phyloP scores from a whole-genome alignment of 108 stramenopile genomes.

The Cyclotella cryptica region DNA sequence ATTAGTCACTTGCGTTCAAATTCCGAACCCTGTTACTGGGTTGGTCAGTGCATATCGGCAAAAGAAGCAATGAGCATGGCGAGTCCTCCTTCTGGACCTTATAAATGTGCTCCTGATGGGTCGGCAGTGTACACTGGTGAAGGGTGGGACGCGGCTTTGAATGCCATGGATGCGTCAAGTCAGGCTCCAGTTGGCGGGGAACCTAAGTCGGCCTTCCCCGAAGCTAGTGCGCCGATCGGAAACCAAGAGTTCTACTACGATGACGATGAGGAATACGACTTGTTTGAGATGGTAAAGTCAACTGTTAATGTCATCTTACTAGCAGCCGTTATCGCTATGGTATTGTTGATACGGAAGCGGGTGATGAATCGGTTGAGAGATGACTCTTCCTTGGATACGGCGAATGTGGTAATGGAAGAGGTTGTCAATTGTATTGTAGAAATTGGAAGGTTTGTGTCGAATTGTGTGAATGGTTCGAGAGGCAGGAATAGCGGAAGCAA shows the following conservation, averaged over 20 bases:
- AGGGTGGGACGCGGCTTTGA: constrained; percentile 23
- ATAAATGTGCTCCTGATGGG: constrained; percentile 16
- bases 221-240: not conserved
- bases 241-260: not conserved
- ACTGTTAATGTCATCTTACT: constrained; percentile 40
- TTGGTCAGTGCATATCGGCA: constrained; percentile 4
- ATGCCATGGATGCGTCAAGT: constrained; percentile 11
- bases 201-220: not conserved
- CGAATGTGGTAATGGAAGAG: constrained; percentile 40
- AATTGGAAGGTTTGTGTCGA: constrained; percentile 13
- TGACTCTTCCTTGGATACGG: constrained; percentile 16
- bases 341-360: constrained; percentile 43
- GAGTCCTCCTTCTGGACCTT: constrained; percentile 4
- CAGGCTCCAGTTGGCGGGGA: not conserved
- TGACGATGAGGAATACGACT: constrained; percentile 35
- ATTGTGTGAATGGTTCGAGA: not conserved
- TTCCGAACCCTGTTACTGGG: constrained; percentile 20
- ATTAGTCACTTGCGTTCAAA: constrained; percentile 10
- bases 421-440: constrained; percentile 13
- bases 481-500: not conserved
- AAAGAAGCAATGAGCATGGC: not conserved
- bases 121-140: constrained; percentile 20
- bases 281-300: constrained; percentile 41
- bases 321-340: constrained; percentile 31
- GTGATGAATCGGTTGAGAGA: constrained; percentile 32